phyloP scores from a whole-genome alignment of 495 filamentous ascomycete species.

The Trypethelium eluteriae region DNA sequence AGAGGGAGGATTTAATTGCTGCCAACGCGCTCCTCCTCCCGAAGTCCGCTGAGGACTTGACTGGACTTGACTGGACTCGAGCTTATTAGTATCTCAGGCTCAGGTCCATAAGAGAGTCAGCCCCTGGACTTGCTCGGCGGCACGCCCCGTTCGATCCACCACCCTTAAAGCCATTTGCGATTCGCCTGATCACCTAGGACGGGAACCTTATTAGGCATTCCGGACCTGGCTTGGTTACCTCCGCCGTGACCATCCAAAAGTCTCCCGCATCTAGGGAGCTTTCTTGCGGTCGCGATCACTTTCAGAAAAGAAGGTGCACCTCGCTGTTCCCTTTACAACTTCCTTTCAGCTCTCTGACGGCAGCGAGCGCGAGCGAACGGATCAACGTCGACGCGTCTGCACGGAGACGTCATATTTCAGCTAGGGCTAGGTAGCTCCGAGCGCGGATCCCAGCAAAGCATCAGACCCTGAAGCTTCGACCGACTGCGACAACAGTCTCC shows the following conservation, averaged over 20 bases:
- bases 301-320: background rate
- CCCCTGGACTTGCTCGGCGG: background rate
- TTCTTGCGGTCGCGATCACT: background rate
- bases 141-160: background rate
- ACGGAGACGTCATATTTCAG: background rate
- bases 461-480: background rate
- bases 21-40: background rate
- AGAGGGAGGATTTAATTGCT: background rate
- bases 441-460: background rate
- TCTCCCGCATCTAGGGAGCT: background rate
- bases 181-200: background rate
- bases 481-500: background rate
- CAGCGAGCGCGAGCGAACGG: background rate
- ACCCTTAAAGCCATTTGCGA: background rate
- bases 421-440: background rate
- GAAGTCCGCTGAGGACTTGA: background rate
- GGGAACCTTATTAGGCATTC: too few species aligned
- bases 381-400: background rate
- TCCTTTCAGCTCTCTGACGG: background rate
- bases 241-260: too few species aligned
- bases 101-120: background rate
- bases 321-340: background rate
- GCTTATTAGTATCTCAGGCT: too few species aligned
- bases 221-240: background rate
- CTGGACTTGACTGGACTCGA: background rate